Base-by-base conservation (phyloP, 2,329 filamentous ascomycete genomes). In the Neopestalotiopsis sp. region DNA sequence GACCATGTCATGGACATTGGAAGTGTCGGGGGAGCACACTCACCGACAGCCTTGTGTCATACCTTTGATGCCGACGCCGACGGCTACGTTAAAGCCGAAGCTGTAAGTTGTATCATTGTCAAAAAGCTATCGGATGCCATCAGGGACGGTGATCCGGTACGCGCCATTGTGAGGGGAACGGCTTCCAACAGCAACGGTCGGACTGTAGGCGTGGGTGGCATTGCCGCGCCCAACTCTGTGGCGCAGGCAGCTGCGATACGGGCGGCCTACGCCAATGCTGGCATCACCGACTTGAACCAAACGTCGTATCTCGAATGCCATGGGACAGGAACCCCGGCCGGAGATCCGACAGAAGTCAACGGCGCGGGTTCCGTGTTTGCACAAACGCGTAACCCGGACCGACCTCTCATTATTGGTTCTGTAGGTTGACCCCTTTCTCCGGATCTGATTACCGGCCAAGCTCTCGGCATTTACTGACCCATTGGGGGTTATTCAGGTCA, bases 41-140 rank as follows among this genome's bases (percentile, higher is more conserved):
- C 74, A 13, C 73, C 74, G 3, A 74, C 75, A 30, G 75, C 75
- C 2, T 70, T 65, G 34, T 81, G 73, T 34, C 73, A 75, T 17
- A 74, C 73, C 24, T 83, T 79, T 67, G 83, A 85, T 69, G 69
- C 74, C 2, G 70, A 73, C 12, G 85, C 81, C 1, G 76, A 83
- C 69, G 86, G 86, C 0, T 88, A 87, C 70, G 83, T 78, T 0
- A 77, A 84, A 24, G 85, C 84, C 1, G 85, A 87, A 70, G 86
- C 84, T 4, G 75, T 81, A 3, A 81, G 76, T 0, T 76, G 80
- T 4, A 61, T 87, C 1, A 68, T 86, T 1, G 70, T 87, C 1
- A 87, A 87, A 74, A 77, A 70, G 13, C 71, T 77, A 5, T 76
- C 78, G 24, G 79, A 82, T 59, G 86, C 86, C 1, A 69, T 87